Conservation (phyloP, 1,284 basidiomycete species). For the Moniliophthora roreri region DNA sequence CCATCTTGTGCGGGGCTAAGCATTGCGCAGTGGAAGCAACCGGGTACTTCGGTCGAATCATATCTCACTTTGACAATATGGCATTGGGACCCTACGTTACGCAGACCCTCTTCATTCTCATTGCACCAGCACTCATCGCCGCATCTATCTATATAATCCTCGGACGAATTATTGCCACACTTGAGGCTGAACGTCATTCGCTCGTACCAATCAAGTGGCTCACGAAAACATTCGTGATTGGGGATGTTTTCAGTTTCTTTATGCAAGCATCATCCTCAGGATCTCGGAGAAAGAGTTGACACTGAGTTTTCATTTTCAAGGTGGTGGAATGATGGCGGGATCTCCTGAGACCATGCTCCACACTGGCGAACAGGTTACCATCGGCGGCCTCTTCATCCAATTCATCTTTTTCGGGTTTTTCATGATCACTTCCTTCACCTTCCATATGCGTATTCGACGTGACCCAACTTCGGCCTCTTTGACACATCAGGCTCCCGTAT, state of each 20-base stretch:
- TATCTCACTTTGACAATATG: not conserved
- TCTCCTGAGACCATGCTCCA: not conserved
- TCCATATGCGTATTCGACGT: not conserved
- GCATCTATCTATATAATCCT: constrained; percentile 10
- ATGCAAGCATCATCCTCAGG: too few relatives aligned
- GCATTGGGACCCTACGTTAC: not conserved
- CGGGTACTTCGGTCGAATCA: too few relatives aligned
- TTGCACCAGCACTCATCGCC: constrained; percentile 7
- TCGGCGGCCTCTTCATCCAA: constrained; percentile 3
- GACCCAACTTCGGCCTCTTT: not conserved
- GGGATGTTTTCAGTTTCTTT: constrained; percentile 11
- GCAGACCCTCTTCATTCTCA: not conserved
- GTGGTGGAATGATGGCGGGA: constrained; percentile 5
- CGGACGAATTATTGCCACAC: constrained; percentile 2
- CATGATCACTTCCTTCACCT: not conserved
- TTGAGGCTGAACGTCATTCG: constrained; percentile 4
- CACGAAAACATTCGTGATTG: constrained; percentile 6
- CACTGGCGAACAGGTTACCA: not conserved
- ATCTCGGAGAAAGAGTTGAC: too few relatives aligned
- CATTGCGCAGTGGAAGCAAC: not conserved
- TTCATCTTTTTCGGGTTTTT: constrained; percentile 2
- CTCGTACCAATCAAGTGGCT: constrained; percentile 5
- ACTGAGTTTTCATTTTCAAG: too few relatives aligned
- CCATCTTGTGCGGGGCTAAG: not conserved
- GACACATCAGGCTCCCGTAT: too few relatives aligned